These are phyloP conservation scores for Arctium lappa DNA, from an alignment of 129 eudicot genomes.

Conservation along the genomic window DNA sequence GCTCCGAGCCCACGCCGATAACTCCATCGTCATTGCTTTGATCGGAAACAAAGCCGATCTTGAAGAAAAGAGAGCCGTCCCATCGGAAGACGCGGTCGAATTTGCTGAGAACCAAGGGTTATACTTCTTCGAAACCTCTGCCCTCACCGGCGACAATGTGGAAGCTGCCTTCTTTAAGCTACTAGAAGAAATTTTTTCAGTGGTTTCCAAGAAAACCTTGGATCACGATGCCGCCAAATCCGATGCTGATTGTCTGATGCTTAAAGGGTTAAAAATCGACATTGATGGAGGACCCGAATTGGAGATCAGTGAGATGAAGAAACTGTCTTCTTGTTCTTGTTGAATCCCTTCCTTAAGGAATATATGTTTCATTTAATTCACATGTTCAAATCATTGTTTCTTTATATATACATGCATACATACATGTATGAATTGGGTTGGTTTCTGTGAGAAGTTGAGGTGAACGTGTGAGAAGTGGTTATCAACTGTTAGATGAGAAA, in stretches of 20 bases:
- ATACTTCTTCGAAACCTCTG: conserved; percentile 77
- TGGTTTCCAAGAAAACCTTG: conserved; percentile 63
- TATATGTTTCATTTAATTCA: neutral
- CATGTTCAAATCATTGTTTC: neutral
- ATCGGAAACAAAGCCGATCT: conserved; percentile 85
- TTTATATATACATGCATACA: neutral
- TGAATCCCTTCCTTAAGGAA: conserved; percentile 14
- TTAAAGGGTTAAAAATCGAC: conserved; percentile 63
- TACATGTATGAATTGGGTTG: neutral
- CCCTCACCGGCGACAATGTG: conserved; percentile 78
- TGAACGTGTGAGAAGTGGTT: too few species aligned
- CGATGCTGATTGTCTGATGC: conserved; percentile 19
- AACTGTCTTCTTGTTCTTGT: conserved; percentile 63
- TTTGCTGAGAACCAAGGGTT: conserved; percentile 68
- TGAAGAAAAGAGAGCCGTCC: conserved; percentile 55
- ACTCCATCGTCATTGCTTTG: conserved; percentile 58
- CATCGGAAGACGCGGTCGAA: conserved; percentile 70
- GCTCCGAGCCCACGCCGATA: conserved; percentile 74
- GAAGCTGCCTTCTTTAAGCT: conserved; percentile 64
- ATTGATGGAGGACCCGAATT: conserved; percentile 45
- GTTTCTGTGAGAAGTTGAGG: too few species aligned
- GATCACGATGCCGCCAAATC: conserved; percentile 42
- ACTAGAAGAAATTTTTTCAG: conserved; percentile 56
- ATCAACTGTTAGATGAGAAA: too few species aligned
- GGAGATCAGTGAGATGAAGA: conserved; percentile 84